Percentiles rank a stretch among this genome's conserved stretches.
These are phyloP conservation scores for Neonectria ditissima DNA, from an alignment of 2,329 filamentous ascomycete genomes.

Conservation along the genomic window DNA sequence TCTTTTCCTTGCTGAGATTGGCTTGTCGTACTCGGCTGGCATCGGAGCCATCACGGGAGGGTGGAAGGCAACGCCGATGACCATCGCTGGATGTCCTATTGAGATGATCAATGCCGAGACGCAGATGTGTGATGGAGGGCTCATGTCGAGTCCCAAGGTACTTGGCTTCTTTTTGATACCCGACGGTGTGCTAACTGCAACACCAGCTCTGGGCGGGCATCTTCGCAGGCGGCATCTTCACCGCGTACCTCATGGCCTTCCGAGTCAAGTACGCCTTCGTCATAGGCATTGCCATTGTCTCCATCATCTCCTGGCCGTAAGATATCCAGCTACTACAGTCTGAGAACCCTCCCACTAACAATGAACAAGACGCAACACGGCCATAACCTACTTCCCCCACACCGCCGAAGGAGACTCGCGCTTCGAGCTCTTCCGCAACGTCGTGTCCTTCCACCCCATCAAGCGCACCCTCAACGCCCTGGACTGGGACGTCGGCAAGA, in stretches of 20 bases:
- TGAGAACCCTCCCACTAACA: background rate
- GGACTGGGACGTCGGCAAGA: slow-evolving; percentile 74
- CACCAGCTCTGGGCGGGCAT: slow-evolving; percentile 78
- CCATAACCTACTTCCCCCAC: slow-evolving; percentile 81
- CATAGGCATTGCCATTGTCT: slow-evolving; percentile 80
- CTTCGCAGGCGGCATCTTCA: slow-evolving; percentile 81
- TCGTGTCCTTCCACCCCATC: slow-evolving; percentile 82
- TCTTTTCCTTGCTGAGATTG: slow-evolving; percentile 78
- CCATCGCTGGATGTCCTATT: slow-evolving; percentile 73
- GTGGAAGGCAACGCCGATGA: slow-evolving; percentile 68
- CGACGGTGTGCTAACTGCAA: background rate
- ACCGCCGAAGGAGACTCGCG: slow-evolving; percentile 71
- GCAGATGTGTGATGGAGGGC: slow-evolving; percentile 35
- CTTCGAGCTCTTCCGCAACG: slow-evolving; percentile 85
- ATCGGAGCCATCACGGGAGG: slow-evolving; percentile 79
- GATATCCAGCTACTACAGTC: slow-evolving; percentile 31
- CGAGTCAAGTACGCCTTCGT: slow-evolving; percentile 85
- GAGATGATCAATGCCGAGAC: slow-evolving; percentile 30
- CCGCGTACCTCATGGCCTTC: slow-evolving; percentile 81
- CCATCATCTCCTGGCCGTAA: slow-evolving; percentile 85
- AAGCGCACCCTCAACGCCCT: slow-evolving; percentile 72
- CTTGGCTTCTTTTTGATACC: accelerated
- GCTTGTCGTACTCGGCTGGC: slow-evolving; percentile 78
- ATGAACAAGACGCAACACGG: slow-evolving; percentile 55
- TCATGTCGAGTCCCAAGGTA: slow-evolving; percentile 39